phyloP scores from a whole-genome alignment of 768 basidiomycete species.

The Mycena alexandri region DNA sequence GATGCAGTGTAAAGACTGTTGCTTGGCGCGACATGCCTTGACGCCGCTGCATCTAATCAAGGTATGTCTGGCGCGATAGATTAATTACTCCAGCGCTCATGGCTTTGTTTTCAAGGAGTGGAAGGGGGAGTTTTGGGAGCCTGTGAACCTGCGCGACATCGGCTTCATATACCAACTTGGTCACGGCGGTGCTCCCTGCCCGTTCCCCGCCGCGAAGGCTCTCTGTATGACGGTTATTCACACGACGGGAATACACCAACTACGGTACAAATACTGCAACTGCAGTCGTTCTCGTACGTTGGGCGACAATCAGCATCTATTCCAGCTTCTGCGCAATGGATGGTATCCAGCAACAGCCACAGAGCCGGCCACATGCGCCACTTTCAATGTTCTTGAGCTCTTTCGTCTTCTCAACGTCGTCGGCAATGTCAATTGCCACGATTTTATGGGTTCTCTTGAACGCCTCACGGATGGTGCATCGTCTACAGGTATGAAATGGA shows the following conservation, averaged over 20 bases:
- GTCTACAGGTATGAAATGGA: not conserved
- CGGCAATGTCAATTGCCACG: slow-evolving; percentile 20
- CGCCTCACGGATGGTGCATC: not conserved
- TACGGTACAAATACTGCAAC: slow-evolving; percentile 26
- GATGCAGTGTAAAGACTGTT: slow-evolving; percentile 24
- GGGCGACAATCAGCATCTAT: slow-evolving; percentile 8
- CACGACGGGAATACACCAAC: slow-evolving; percentile 17
- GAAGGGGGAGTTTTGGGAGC: slow-evolving; percentile 29
- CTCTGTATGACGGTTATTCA: slow-evolving; percentile 32
- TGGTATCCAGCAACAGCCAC: slow-evolving; percentile 31
- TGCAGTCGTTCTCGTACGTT: slow-evolving; percentile 23
- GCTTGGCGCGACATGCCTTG: not conserved
- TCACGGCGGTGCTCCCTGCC: slow-evolving; percentile 22
- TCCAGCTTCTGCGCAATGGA: slow-evolving; percentile 8
- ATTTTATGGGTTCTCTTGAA: slow-evolving; percentile 19
- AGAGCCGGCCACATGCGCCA: slow-evolving; percentile 31
- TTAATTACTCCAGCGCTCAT: too few relatives aligned
- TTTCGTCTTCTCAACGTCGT: slow-evolving; percentile 32
- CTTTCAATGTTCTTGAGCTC: slow-evolving; percentile 18
- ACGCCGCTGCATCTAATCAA: slow-evolving; percentile 16
- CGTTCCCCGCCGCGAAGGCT: slow-evolving; percentile 1
- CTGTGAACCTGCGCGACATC: not conserved
- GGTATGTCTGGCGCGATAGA: not conserved
- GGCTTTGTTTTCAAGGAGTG: slow-evolving; percentile 25
- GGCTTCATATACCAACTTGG: slow-evolving; percentile 36